phyloP scores from a whole-genome alignment of 441 rosid species.

The Aquilaria agallochum region DNA sequence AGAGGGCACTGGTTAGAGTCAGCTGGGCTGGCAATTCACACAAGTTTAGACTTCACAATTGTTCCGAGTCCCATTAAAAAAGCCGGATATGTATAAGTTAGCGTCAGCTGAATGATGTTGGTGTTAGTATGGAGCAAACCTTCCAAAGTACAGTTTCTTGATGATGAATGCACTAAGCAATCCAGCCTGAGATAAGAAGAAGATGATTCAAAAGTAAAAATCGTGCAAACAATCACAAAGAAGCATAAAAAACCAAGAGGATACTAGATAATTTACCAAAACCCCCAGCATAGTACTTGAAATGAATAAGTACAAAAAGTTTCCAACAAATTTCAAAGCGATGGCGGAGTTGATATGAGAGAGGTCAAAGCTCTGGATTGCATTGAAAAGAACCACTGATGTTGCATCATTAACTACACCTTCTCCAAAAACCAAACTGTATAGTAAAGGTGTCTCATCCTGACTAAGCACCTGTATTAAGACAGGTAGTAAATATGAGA shows the following conservation, averaged over 20 bases:
- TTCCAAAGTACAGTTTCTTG: constrained; percentile 83
- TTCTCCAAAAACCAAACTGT: constrained; percentile 92
- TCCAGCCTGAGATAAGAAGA: constrained; percentile 55
- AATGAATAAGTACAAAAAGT: constrained; percentile 66
- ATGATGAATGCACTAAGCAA: constrained; percentile 79
- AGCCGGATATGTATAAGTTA: too few relatives aligned
- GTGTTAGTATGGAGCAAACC: constrained; percentile 28
- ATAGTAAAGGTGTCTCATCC: constrained; percentile 83
- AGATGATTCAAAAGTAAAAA: neutral
- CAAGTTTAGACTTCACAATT: too few relatives aligned
- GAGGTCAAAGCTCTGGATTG: constrained; percentile 78
- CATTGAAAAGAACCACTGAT: constrained; percentile 91
- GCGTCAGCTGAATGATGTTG: too few relatives aligned
- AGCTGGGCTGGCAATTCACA: too few relatives aligned
- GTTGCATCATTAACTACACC: constrained; percentile 97
- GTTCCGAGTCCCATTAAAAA: too few relatives aligned
- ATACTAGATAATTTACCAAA: constrained; percentile 33
- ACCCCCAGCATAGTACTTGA: constrained; percentile 80
- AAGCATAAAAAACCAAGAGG: constrained; percentile 5
- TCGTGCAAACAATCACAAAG: neutral
- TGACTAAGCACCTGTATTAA: constrained; percentile 72
- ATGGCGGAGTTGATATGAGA: constrained; percentile 48
- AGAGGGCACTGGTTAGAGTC: too few relatives aligned
- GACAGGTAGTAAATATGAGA: constrained; percentile 1
- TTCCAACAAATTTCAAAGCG: constrained; percentile 58